Evolutionary conservation across 805 yeast species (phyloP).

Genomic region (Barnettozyma siamensis): DNA sequence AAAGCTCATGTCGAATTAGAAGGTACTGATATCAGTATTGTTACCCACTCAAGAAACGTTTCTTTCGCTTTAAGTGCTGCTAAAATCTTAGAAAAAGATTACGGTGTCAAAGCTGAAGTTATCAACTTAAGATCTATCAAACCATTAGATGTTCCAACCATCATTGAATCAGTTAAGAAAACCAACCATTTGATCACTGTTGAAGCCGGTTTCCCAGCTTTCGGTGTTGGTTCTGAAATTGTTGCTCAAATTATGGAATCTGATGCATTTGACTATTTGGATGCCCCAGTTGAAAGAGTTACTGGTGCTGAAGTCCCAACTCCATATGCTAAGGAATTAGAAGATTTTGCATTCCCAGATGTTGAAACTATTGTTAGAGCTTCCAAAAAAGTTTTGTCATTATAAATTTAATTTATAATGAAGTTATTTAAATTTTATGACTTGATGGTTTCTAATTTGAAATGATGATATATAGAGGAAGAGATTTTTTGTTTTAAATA

Average conservation of each 20-base stretch:
- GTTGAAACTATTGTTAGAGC: constrained; percentile 85
- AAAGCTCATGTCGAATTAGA: constrained; percentile 92
- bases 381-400: constrained; percentile 69
- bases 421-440: not conserved
- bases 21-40: constrained; percentile 86
- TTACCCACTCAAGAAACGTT: constrained; percentile 90
- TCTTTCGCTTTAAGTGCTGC: constrained; percentile 87
- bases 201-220: constrained; percentile 97
- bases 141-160: constrained; percentile 88
- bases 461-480: not conserved
- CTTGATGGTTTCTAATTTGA: not conserved
- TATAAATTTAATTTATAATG: constrained; percentile 34
- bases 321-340: constrained; percentile 93
- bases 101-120: constrained; percentile 89
- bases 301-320: constrained; percentile 99
- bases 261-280: constrained; percentile 96
- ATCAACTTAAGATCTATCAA: constrained; percentile 93
- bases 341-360: constrained; percentile 99
- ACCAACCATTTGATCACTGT: constrained; percentile 95
- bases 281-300: constrained; percentile 97
- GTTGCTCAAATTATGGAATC: constrained; percentile 97
- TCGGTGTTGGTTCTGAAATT: constrained; percentile 98
- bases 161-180: constrained; percentile 86
- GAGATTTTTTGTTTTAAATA: too few relatives aligned
- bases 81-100: constrained; percentile 71